phyloP scores from a whole-genome alignment of 2,329 filamentous ascomycete species.

The Pseudophaeomoniella oleicola region DNA sequence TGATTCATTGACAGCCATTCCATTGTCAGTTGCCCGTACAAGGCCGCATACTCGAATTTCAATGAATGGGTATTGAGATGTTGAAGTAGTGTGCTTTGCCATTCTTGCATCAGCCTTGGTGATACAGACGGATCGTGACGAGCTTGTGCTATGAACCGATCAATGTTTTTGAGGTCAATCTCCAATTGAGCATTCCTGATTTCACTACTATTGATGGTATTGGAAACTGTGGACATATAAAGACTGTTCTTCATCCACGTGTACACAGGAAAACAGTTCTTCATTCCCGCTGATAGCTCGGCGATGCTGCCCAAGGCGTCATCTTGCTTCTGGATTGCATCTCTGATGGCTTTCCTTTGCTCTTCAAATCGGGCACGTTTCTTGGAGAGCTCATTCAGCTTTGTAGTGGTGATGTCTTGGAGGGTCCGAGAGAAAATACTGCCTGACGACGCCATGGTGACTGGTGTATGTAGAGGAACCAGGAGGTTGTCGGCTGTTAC shows the following conservation, averaged over 20 bases:
- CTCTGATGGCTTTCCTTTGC: slow-evolving; percentile 10
- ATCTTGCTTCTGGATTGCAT: slow-evolving; percentile 6
- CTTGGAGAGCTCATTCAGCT: slow-evolving; percentile 22
- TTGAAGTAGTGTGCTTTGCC: slow-evolving; percentile 16
- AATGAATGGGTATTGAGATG: slow-evolving; percentile 14
- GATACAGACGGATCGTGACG: slow-evolving; percentile 21
- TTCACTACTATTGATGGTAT: slow-evolving; percentile 11
- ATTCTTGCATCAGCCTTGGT: slow-evolving; percentile 15
- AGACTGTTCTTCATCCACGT: not conserved
- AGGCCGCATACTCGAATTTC: slow-evolving; percentile 39
- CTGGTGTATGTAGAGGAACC: no score
- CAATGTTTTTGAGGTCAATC: slow-evolving; percentile 13
- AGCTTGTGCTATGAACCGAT: slow-evolving; percentile 21
- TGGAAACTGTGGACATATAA: no score
- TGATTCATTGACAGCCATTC: slow-evolving; percentile 34
- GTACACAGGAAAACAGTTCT: slow-evolving; percentile 13
- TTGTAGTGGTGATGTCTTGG: slow-evolving; percentile 20
- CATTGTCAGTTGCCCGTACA: slow-evolving; percentile 41
- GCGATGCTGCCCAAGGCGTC: slow-evolving; percentile 14
- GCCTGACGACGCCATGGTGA: slow-evolving; percentile 5
- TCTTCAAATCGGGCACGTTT: slow-evolving; percentile 16
- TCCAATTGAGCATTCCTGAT: slow-evolving; percentile 3
- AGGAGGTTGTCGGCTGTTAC: no score
- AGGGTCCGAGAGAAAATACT: slow-evolving; percentile 20
- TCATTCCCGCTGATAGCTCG: slow-evolving; percentile 15